Percentiles rank a stretch among this genome's conserved stretches.
Conservation (phyloP, 2,329 filamentous ascomycete species). For the Talaromyces sp. region DNA sequence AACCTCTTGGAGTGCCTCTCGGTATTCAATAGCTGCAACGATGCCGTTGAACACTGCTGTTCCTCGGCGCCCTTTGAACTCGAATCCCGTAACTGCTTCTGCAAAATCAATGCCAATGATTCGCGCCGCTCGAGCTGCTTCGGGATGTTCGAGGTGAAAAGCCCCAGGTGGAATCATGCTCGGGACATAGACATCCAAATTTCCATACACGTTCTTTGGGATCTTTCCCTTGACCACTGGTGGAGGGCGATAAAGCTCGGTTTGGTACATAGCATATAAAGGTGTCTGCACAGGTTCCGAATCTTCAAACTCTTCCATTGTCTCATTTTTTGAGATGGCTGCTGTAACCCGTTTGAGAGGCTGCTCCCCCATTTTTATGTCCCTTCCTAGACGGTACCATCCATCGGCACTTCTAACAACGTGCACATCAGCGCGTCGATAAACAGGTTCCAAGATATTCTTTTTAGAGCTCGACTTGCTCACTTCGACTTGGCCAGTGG, state of each 20-base stretch:
- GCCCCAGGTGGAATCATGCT: conserved; percentile 61
- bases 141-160: conserved; percentile 51
- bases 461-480: conserved; percentile 39
- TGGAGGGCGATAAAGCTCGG: conserved; percentile 69
- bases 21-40: conserved; percentile 68
- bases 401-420: conserved; percentile 73
- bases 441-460: conserved; percentile 68
- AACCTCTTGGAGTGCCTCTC: conserved; percentile 66
- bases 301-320: conserved; percentile 39
- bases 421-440: conserved; percentile 75
- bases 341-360: conserved; percentile 69
- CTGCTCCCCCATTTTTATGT: conserved; percentile 73
- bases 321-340: conserved; percentile 34
- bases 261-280: conserved; percentile 58
- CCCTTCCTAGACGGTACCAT: conserved; percentile 84
- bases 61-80: conserved; percentile 79
- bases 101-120: conserved; percentile 79
- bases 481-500: conserved; percentile 71
- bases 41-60: conserved; percentile 77
- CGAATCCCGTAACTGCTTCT: conserved; percentile 84
- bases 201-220: conserved; percentile 58
- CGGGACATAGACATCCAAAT: conserved; percentile 60
- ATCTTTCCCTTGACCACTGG: conserved; percentile 70
- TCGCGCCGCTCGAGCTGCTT: conserved; percentile 67
- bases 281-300: conserved; percentile 50